Percentiles rank a stretch among this genome's conserved stretches.
Conservation (phyloP, 345 rosid genomes). For the Stellera chamaejasme region DNA sequence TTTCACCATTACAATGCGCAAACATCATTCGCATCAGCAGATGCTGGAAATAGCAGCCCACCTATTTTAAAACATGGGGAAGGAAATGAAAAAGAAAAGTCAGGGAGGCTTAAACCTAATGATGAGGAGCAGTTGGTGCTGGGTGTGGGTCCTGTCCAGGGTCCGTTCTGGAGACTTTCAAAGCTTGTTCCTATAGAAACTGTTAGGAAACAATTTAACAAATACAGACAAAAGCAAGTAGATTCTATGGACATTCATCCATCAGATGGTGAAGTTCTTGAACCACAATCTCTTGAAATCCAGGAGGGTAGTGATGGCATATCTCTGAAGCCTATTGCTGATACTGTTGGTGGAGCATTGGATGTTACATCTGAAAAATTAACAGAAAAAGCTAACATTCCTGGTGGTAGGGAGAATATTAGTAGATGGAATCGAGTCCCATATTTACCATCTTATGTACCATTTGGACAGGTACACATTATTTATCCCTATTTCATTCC, state of each 20-base stretch:
- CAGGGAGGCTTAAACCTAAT: conserved; percentile 37
- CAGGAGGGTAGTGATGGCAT: conserved; percentile 93
- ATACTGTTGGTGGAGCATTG: conserved; percentile 21
- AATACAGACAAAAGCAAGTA: conserved; percentile 45
- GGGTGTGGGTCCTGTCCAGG: conserved; percentile 93
- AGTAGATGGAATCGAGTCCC: conserved; percentile 72
- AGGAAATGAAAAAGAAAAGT: conserved; percentile 31
- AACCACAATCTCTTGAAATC: conserved; percentile 84
- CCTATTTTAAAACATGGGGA: conserved; percentile 27
- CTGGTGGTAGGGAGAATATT: conserved; percentile 23
- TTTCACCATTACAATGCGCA: conserved; percentile 88
- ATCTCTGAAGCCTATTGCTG: conserved; percentile 74
- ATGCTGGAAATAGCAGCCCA: conserved; percentile 28
- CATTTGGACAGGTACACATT: conserved; percentile 80
- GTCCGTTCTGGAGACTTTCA: conserved; percentile 91
- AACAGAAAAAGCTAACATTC: conserved; percentile 27
- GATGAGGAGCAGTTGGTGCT: conserved; percentile 70
- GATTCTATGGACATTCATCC: conserved; percentile 37
- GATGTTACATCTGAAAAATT: conserved; percentile 31
- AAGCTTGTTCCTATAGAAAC: conserved; percentile 82
- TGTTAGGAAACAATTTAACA: conserved; percentile 51
- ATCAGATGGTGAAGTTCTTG: conserved; percentile 52
- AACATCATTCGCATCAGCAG: conserved; percentile 36
- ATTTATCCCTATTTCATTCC: conserved; percentile 9
- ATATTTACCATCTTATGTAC: conserved; percentile 84